Evolutionary conservation across 768 basidiomycete species (phyloP).

Genomic region (Hortiboletus campestris): DNA sequence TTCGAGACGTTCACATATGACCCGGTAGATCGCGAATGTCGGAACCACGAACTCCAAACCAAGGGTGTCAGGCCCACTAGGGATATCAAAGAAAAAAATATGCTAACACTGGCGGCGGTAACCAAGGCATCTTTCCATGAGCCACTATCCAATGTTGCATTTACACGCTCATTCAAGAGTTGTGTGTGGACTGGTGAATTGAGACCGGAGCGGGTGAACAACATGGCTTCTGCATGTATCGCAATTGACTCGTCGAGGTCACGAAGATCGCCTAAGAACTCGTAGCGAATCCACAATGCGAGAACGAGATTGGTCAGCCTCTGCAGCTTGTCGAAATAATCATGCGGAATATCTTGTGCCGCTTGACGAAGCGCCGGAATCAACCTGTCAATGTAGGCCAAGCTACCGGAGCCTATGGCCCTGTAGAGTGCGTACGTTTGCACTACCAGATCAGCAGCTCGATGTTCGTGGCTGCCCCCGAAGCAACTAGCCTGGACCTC

Average conservation of each 20-base stretch:
- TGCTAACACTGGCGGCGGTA: too few relatives aligned
- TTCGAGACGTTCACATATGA: too few relatives aligned
- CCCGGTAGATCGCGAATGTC: too few relatives aligned
- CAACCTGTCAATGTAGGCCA: background rate
- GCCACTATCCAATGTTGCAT: background rate
- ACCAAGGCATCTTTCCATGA: background rate
- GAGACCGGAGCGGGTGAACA: background rate
- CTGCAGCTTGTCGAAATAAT: conserved; percentile 4
- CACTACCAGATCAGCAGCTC: background rate
- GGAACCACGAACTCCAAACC: too few relatives aligned
- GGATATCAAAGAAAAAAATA: too few relatives aligned
- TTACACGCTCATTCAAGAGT: background rate
- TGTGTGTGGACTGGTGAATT: background rate
- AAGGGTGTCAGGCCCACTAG: too few relatives aligned
- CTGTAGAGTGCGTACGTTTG: background rate
- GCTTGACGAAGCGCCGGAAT: background rate
- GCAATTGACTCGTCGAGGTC: conserved; percentile 20
- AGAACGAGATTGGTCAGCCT: conserved; percentile 14
- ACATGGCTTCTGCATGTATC: background rate
- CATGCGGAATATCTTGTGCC: background rate
- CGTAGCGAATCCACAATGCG: conserved; percentile 5
- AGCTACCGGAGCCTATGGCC: background rate
- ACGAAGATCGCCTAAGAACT: background rate
- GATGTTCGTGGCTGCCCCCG: background rate
- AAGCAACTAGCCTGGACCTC: background rate